Percentiles rank a stretch among this genome's conserved stretches.
phyloP scores from a whole-genome alignment of 2,329 filamentous ascomycete species.

The Pseudogymnoascus sp. region DNA sequence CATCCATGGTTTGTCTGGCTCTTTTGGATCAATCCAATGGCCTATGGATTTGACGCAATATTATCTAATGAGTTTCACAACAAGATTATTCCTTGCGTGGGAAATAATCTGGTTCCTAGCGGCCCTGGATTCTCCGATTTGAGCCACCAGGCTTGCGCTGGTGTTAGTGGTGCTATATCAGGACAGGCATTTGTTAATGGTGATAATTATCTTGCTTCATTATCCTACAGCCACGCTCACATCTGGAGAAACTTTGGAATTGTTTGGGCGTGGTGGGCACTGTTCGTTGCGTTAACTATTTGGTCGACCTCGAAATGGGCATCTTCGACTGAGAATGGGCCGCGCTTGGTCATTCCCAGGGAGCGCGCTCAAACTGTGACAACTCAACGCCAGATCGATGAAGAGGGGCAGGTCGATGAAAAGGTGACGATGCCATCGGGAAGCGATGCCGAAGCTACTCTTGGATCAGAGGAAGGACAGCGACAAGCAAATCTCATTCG shows the following conservation, averaged over 20 bases:
- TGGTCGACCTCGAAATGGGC: conserved; percentile 51
- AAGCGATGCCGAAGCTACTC: conserved; percentile 17
- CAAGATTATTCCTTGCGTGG: conserved; percentile 46
- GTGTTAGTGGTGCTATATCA: conserved; percentile 46
- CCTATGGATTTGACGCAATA: conserved; percentile 63
- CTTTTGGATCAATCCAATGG: conserved; percentile 60
- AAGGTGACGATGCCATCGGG: conserved; percentile 12
- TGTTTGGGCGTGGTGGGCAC: conserved; percentile 55
- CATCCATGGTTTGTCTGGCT: conserved; percentile 58
- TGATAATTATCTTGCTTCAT: conserved; percentile 48
- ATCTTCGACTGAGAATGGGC: background rate
- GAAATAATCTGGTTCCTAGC: conserved; percentile 42
- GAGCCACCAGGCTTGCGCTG: conserved; percentile 46
- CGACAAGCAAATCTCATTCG: conserved; percentile 41
- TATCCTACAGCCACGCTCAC: conserved; percentile 47
- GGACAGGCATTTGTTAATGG: conserved; percentile 47
- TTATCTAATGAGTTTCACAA: conserved; percentile 65
- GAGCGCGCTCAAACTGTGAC: background rate
- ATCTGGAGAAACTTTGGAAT: conserved; percentile 58
- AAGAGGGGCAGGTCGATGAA: conserved; percentile 19
- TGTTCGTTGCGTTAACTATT: conserved; percentile 54
- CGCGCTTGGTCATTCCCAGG: background rate
- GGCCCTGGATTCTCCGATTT: conserved; percentile 29
- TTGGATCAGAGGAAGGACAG: conserved; percentile 22
- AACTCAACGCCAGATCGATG: background rate